phyloP scores from a whole-genome alignment of 2,329 filamentous ascomycete genomes.

The Penicillium sp. region DNA sequence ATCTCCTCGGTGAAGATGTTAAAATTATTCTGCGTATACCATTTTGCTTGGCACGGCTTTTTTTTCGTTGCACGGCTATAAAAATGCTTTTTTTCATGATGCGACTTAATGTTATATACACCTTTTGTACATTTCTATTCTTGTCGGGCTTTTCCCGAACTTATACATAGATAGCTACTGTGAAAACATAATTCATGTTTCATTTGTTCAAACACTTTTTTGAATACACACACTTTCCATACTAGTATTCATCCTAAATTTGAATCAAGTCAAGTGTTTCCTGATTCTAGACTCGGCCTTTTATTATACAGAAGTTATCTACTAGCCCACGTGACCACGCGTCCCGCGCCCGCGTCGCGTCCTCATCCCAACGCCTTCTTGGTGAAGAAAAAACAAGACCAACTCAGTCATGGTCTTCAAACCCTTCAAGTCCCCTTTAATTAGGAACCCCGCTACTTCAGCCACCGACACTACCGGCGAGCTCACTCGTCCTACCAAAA shows the following conservation, averaged over 20 bases:
- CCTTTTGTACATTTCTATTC: constrained; percentile 11
- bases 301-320: neutral
- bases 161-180: constrained; percentile 7
- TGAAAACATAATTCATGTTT: constrained; percentile 2
- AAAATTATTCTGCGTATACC: constrained; percentile 15
- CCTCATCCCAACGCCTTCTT: constrained; percentile 3
- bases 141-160: constrained; percentile 1
- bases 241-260: neutral
- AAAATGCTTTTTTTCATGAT: constrained; percentile 10
- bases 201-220: neutral
- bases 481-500: constrained; percentile 32
- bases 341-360: constrained; percentile 16
- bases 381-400: neutral
- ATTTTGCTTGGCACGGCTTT: constrained; percentile 15
- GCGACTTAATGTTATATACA: constrained; percentile 13
- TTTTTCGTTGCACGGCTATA: constrained; percentile 10
- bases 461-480: constrained; percentile 4
- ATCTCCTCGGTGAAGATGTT: neutral
- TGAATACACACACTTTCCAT: too few relatives aligned
- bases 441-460: constrained; percentile 31
- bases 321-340: constrained; percentile 22
- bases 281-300: neutral
- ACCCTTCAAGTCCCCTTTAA: constrained; percentile 46
- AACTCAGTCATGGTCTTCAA: constrained; percentile 42
- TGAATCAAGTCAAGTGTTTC: neutral